Base-by-base conservation (phyloP, 1,284 basidiomycete genomes). In the Apiotrichum laibachii region DNA sequence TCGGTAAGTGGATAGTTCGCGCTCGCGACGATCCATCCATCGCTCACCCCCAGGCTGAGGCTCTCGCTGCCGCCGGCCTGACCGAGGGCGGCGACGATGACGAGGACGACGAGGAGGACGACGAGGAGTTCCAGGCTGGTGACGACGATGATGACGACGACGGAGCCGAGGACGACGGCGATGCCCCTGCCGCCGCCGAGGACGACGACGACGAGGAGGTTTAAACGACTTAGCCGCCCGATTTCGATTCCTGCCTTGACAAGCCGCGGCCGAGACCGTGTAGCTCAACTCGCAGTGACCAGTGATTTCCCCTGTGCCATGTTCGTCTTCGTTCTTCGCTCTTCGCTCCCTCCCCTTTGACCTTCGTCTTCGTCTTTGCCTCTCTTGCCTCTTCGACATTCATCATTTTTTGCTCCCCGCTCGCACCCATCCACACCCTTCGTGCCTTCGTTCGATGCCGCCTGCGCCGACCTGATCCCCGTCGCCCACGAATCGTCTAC, bases 31-130 rank as follows among this genome's bases (percentile, higher is more conserved):
- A n/a, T 31, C 7, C 7, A 31, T 31, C 26, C 26, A 31, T 31
- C 26, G 45, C 62, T 64, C 33, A 64, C 56, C 16, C 22, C 1
- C 40, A 76, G 72, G 61, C 61, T 7, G 66, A 72, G 55, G 73
- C 71, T 0, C 62, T 65, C 56, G 57, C 70, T 37, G 66, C 67
- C 19, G 75, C 75, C n/a, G 75, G 69, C 19, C 61, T 77, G 50
- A 57, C 62, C 21, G 50, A 53, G 19, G 53, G 21, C 42, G 60
- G 55, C 5, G 63, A 61, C 34, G 63, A 61, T n/a, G 63, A 44
- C 9, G 43, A 44, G 8, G 43, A 65, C 26, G 60, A 64, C 19
- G 63, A 65, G 50, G 64, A 65, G 31, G 61, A 63, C 18, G 64
- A 65, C 45, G 64, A 53, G 18, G 64, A 65, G 50, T 63, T 63